These are phyloP conservation scores for Vaccinium corymbosum DNA, from an alignment of 148 eudicot species.

Conservation along the genomic window DNA sequence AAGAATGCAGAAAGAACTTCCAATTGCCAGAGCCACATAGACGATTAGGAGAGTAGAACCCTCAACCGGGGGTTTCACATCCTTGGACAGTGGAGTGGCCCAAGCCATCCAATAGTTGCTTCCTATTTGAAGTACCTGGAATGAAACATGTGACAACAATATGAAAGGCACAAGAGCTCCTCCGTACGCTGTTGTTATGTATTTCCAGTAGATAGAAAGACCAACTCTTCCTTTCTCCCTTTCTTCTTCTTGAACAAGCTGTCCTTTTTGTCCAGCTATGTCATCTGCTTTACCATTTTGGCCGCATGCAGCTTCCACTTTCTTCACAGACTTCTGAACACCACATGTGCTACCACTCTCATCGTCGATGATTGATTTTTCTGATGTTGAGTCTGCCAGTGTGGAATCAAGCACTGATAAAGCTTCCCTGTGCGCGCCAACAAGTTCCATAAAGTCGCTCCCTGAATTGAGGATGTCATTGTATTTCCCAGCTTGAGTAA, in stretches of 20 bases:
- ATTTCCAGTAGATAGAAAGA: conserved; percentile 53
- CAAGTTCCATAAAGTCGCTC: conserved; percentile 58
- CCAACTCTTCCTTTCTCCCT: conserved; percentile 63
- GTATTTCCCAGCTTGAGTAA: conserved; percentile 57
- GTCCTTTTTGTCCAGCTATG: conserved; percentile 30
- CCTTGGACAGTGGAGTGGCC: conserved; percentile 57
- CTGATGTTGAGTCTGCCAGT: conserved; percentile 14
- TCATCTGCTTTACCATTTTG: conserved; percentile 32
- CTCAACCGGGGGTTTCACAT: conserved; percentile 30
- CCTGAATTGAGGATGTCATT: conserved; percentile 45
- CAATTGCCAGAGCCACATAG: conserved; percentile 45
- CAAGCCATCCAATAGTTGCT: conserved; percentile 75
- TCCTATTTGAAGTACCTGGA: conserved; percentile 48
- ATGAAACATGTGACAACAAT: conserved; percentile 41
- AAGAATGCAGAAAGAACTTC: conserved; percentile 49
- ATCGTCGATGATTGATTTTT: conserved; percentile 7
- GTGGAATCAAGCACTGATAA: conserved; percentile 41
- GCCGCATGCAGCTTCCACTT: conserved; percentile 14
- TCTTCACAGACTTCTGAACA: conserved; percentile 16
- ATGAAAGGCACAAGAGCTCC: conserved; percentile 57
- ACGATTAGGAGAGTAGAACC: conserved; percentile 39
- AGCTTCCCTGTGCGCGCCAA: conserved; percentile 54
- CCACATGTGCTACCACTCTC: background rate
- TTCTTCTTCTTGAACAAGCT: conserved; percentile 67
- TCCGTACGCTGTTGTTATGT: conserved; percentile 49